These are phyloP conservation scores for Letharia lupina DNA, from an alignment of 495 filamentous ascomycete genomes.

Conservation along the genomic window DNA sequence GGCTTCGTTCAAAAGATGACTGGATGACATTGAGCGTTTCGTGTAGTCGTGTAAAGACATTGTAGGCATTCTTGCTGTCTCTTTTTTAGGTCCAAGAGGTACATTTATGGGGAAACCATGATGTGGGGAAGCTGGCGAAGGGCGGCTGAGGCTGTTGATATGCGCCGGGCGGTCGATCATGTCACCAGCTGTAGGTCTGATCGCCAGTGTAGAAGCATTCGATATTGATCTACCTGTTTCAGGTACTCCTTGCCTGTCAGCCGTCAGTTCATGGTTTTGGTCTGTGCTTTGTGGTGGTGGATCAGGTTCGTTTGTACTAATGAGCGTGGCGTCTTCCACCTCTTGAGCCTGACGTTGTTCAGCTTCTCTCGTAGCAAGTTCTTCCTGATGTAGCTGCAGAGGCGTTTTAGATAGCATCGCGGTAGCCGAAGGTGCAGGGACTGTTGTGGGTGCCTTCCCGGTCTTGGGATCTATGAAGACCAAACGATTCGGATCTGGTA, in stretches of 20 bases:
- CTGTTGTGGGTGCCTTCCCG: slow-evolving; percentile 18
- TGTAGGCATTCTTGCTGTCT: neutral
- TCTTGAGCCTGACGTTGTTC: neutral
- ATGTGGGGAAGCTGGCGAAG: neutral
- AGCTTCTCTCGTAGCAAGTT: slow-evolving; percentile 2
- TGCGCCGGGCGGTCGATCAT: neutral
- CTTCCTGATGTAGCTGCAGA: slow-evolving; percentile 14
- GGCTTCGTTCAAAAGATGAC: neutral
- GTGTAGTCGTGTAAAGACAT: neutral
- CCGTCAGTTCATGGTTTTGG: neutral
- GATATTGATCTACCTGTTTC: neutral
- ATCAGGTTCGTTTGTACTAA: slow-evolving; percentile 2
- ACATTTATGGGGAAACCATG: neutral
- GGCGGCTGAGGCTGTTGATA: neutral
- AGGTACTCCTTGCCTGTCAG: neutral
- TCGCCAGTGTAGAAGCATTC: neutral
- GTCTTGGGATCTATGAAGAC: slow-evolving; percentile 36
- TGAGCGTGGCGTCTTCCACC: neutral
- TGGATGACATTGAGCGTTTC: neutral
- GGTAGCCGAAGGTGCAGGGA: neutral
- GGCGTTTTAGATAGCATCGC: slow-evolving; percentile 11
- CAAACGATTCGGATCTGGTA: slow-evolving; percentile 38
- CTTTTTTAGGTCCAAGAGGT: neutral
- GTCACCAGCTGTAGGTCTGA: neutral
- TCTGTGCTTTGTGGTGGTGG: neutral